A percentile compares a stretch with the other conserved stretches of the same genome.
Conservation (phyloP, 345 rosid genomes). For the Leavenworthia alabamica region DNA sequence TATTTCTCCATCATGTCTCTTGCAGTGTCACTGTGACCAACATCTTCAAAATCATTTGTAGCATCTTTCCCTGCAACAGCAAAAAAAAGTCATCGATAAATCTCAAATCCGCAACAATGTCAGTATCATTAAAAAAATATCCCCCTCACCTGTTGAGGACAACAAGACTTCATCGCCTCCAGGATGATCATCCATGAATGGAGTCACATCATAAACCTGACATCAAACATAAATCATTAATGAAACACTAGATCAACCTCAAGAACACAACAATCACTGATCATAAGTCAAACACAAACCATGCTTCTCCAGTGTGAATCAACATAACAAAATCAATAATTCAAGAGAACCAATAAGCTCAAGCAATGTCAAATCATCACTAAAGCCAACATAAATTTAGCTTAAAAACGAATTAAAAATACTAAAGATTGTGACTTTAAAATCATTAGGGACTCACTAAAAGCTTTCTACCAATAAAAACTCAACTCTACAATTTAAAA, state of each 20-base stretch:
- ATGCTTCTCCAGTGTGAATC: not conserved
- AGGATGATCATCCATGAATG: slow-evolving; percentile 98
- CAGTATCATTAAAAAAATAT: not conserved
- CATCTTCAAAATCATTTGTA: slow-evolving; percentile 86
- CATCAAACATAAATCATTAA: not conserved
- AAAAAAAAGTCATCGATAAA: not conserved
- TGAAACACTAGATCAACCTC: not conserved
- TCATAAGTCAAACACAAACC: not conserved
- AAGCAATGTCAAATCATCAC: not conserved
- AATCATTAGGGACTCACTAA: not conserved
- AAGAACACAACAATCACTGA: not conserved
- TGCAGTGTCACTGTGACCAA: slow-evolving; percentile 91
- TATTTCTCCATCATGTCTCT: slow-evolving; percentile 72
- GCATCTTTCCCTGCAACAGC: slow-evolving; percentile 76
- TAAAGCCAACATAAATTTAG: not conserved
- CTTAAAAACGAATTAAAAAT: not conserved
- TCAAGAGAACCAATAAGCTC: not conserved
- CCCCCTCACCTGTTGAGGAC: slow-evolving; percentile 69
- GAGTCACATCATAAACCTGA: slow-evolving; percentile 90
- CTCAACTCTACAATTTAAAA: not conserved
- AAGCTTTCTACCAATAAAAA: not conserved
- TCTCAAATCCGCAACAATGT: not conserved
- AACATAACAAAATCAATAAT: not conserved
- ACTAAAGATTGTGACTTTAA: not conserved
- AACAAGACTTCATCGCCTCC: slow-evolving; percentile 96